Evolutionary conservation across 2,329 filamentous ascomycete species (phyloP).

Genomic region (Plenodomus tracheiphilus): DNA sequence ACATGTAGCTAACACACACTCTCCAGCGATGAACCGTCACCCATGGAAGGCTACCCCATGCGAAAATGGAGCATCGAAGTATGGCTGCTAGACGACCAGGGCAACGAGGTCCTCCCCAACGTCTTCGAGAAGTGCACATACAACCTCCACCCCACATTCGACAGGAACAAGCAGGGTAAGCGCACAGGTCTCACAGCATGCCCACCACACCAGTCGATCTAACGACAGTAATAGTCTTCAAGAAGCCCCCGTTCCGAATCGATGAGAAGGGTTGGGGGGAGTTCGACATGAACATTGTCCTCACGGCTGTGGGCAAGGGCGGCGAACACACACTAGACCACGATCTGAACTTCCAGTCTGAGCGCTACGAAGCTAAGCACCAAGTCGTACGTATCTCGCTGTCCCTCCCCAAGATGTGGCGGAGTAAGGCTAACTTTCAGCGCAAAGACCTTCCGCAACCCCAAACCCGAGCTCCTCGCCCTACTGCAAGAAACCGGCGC

Average conservation of each 20-base stretch:
- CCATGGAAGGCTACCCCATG: slow-evolving; percentile 87
- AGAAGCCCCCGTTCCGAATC: slow-evolving; percentile 84
- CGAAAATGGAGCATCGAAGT: slow-evolving; percentile 89
- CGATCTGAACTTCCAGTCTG: slow-evolving; percentile 86
- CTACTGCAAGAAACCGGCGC: slow-evolving; percentile 81
- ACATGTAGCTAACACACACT: slow-evolving; percentile 13
- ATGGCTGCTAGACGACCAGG: slow-evolving; percentile 80
- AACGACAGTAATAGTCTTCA: slow-evolving; percentile 56
- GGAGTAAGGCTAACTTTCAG: slow-evolving; percentile 6
- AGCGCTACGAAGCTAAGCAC: slow-evolving; percentile 82
- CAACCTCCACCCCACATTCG: slow-evolving; percentile 92
- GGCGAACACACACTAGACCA: slow-evolving; percentile 79
- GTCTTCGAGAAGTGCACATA: slow-evolving; percentile 93
- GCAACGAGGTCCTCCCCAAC: slow-evolving; percentile 78
- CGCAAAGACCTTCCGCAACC: slow-evolving; percentile 79
- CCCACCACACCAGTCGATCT: not conserved
- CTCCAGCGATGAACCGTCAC: slow-evolving; percentile 74
- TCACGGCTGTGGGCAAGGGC: slow-evolving; percentile 82
- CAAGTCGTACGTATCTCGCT: slow-evolving; percentile 60
- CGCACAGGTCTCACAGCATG: not conserved
- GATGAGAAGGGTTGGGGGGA: slow-evolving; percentile 97
- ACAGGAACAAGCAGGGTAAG: slow-evolving; percentile 79
- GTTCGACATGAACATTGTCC: slow-evolving; percentile 89
- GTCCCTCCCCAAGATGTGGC: not conserved
- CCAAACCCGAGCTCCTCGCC: slow-evolving; percentile 80